Evolutionary conservation across 345 rosid genomes (phyloP).

Genomic region (Eucalyptus marginata): DNA sequence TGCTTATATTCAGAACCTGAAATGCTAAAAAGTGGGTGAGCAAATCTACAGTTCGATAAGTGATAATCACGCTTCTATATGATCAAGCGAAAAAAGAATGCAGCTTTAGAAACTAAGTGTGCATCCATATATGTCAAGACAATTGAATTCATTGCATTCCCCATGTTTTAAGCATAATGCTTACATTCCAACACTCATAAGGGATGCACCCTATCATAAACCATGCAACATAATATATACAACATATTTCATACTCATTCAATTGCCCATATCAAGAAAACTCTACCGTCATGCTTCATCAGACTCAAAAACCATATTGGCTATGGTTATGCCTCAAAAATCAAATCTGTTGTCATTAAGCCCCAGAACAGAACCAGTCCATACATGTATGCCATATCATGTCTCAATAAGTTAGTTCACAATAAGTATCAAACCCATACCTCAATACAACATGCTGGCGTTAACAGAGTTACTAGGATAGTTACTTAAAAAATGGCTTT

Average conservation of each 20-base stretch:
- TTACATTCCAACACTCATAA: not conserved
- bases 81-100: not conserved
- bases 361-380: rapidly evolving
- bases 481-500: too few relatives aligned
- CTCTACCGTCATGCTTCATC: not conserved
- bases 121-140: not conserved
- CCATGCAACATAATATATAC: not conserved
- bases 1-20: not conserved
- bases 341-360: not conserved
- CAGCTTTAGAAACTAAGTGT: not conserved
- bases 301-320: not conserved
- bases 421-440: not conserved
- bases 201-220: not conserved
- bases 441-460: not conserved
- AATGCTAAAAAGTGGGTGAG: not conserved
- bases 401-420: not conserved
- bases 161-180: not conserved
- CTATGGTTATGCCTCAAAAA: not conserved
- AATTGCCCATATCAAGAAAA: not conserved
- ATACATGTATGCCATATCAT: not conserved
- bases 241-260: not conserved
- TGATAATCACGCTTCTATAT: not conserved
- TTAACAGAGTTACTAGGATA: too few relatives aligned
- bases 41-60: not conserved
- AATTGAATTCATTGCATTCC: not conserved